Base-by-base conservation (phyloP, 305 asterid species). In the Fraxinus angustifolia region DNA sequence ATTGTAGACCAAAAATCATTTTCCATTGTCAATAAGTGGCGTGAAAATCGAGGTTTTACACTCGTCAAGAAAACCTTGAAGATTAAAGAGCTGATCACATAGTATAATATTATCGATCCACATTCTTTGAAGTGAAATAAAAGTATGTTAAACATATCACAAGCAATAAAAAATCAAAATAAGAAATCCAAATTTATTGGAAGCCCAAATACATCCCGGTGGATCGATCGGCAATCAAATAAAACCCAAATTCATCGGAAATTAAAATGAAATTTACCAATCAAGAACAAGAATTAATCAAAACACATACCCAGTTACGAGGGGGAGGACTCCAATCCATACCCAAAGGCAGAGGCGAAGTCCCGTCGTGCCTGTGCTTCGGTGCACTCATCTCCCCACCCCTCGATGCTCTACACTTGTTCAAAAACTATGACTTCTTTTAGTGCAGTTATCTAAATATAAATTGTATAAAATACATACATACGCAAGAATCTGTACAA, bases 321-420 rank as follows among this genome's bases (percentile, higher is more conserved):
- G 98, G 99, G 8, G 98, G 97, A 53, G 98, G 98, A 73, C 98
- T 93, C 99, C 99, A 94, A 91, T 94, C 99, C 99, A 96, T 94
- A 16, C 99, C 98, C 92, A 96, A 80, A 38, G 99, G 99, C 97
- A 96, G 90, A 88, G 98, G 98, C 84, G 99, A 96, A 81, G 98
- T 89, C 73, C 97, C 99, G 85, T 96, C 99, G 87, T 96, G 99
- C 79, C 99, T 83, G 87, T 96, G 98, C 91, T 91, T 92, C 72
- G 98, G 98, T 56, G 98, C 96, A 90, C 97, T 90, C 85, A 83
- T 97, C 91, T 91, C 90, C 77, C 87, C 85, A 71, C 67, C 83
- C 79, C 80, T 65, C 85, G 87, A 87, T 85, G 42, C 88, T 85
- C 79, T 38, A 74, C 36, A 28, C 21, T 70, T 30, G 6, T 3